Evolutionary conservation across 768 basidiomycete species (phyloP).

Genomic region (Russula lepida): DNA sequence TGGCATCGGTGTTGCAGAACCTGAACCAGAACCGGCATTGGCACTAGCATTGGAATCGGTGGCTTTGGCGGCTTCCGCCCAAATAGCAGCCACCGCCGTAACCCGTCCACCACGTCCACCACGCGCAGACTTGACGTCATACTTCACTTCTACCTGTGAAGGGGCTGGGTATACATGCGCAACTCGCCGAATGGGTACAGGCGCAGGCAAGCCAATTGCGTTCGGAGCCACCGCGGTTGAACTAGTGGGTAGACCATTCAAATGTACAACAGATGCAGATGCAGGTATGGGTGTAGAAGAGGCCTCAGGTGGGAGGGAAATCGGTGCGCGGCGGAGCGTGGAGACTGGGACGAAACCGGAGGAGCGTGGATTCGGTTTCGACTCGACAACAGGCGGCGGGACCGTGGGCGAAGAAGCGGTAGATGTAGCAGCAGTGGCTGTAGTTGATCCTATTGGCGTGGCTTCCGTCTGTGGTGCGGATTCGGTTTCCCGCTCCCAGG

Average conservation of each 20-base stretch:
- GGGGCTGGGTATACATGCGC: constrained; percentile 8
- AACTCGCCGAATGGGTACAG: not conserved
- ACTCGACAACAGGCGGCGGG: constrained; percentile 1
- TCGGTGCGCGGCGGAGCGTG: constrained; percentile 33
- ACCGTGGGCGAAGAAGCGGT: not conserved
- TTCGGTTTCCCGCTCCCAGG: not conserved
- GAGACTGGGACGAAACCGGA: constrained; percentile 68
- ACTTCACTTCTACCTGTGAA: constrained; percentile 45
- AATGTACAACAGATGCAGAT: not conserved
- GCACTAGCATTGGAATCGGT: not conserved
- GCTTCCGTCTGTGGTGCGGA: not conserved
- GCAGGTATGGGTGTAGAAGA: not conserved
- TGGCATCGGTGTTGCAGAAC: not conserved
- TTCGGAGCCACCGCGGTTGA: not conserved
- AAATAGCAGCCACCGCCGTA: constrained; percentile 62
- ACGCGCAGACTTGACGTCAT: constrained; percentile 67
- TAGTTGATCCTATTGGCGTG: not conserved
- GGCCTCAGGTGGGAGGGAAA: not conserved
- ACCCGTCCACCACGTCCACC: constrained; percentile 73
- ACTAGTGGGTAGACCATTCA: not conserved
- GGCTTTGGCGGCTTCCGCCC: constrained; percentile 36
- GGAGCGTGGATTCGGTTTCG: constrained; percentile 53
- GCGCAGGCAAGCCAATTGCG: not conserved
- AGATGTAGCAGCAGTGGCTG: not conserved
- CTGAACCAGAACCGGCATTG: not conserved